These are phyloP conservation scores for Salicornia ramosissima DNA, from an alignment of 148 eudicot species.

Conservation along the genomic window DNA sequence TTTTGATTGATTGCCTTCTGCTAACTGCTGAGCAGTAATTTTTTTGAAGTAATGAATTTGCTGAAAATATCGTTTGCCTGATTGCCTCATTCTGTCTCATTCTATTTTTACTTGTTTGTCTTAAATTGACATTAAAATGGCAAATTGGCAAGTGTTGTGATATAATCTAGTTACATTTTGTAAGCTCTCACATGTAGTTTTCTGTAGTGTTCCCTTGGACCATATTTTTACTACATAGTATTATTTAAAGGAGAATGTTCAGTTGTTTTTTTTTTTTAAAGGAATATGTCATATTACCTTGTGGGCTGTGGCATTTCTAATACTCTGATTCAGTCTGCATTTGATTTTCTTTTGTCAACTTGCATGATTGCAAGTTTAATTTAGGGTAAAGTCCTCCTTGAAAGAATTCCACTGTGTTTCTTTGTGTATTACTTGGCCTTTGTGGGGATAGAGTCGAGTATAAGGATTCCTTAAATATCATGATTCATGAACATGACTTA, in stretches of 20 bases:
- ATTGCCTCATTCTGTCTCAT: background rate
- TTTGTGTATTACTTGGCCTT: background rate
- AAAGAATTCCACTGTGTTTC: background rate
- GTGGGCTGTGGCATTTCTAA: background rate
- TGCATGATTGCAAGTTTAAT: background rate
- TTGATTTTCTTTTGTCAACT: background rate
- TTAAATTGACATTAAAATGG: too few relatives aligned
- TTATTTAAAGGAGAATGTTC: background rate
- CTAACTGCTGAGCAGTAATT: background rate
- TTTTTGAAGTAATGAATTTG: background rate
- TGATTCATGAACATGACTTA: background rate
- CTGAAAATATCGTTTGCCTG: background rate
- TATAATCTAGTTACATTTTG: too few relatives aligned
- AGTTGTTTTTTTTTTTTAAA: background rate
- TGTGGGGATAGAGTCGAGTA: background rate
- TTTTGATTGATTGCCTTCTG: background rate
- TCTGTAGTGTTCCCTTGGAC: too few relatives aligned
- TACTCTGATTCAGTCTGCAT: background rate
- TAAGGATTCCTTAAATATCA: background rate
- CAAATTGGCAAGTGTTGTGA: too few relatives aligned
- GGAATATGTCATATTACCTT: too few relatives aligned
- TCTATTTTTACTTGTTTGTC: too few relatives aligned
- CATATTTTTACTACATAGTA: too few relatives aligned
- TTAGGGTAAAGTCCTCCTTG: background rate
- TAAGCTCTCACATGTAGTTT: too few relatives aligned